Percentiles rank a stretch among this genome's conserved stretches.
Conservation (phyloP, 176 grass and related monocot species). For the Dactylis glomerata region DNA sequence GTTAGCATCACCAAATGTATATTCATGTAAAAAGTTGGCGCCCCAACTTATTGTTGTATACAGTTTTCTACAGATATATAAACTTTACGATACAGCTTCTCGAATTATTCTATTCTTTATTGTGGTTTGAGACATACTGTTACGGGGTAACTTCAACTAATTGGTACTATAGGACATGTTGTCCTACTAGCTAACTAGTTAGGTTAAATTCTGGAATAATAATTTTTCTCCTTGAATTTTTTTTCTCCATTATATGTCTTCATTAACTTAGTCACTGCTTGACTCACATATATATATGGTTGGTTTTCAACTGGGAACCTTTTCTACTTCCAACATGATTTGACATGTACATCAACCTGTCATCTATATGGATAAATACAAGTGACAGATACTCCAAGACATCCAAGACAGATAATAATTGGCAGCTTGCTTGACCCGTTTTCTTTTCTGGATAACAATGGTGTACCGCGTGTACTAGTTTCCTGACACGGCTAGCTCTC, state of each 20-base stretch:
- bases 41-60: not conserved
- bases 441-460: conserved; percentile 39
- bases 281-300: conserved; percentile 27
- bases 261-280: not conserved
- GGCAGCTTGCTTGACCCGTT: conserved; percentile 28
- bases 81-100: not conserved
- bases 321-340: conserved; percentile 38
- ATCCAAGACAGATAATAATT: conserved; percentile 39
- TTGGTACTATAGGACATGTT: not conserved
- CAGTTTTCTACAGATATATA: not conserved
- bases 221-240: not conserved
- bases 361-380: conserved; percentile 20
- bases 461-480: conserved; percentile 9
- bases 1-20: not conserved
- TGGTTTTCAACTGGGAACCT: not conserved
- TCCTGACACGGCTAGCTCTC: not conserved
- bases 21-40: not conserved
- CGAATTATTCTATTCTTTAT: not conserved
- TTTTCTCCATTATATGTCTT: not conserved
- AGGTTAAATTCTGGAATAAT: not conserved
- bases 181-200: not conserved
- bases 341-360: conserved; percentile 27
- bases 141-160: not conserved
- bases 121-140: not conserved
- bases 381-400: conserved; percentile 7